Evolutionary conservation across 164 flowering plant genomes (phyloP).

Genomic region (Chloranthus sessilifolius): DNA sequence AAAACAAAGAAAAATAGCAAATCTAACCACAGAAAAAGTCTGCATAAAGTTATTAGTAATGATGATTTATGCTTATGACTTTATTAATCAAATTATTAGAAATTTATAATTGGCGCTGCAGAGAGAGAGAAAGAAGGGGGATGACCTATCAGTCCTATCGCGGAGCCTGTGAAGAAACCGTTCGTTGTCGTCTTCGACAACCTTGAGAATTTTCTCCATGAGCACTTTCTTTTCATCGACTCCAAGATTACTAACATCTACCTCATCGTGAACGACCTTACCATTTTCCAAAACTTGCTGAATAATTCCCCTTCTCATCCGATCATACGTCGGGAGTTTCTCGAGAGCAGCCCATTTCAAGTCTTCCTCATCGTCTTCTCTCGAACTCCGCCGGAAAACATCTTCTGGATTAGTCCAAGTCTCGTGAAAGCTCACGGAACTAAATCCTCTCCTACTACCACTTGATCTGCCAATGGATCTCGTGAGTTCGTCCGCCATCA

Average conservation of each 20-base stretch:
- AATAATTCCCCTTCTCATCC: slow-evolving; percentile 41
- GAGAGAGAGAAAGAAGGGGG: background rate
- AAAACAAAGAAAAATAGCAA: background rate
- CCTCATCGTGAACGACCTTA: slow-evolving; percentile 30
- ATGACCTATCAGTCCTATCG: slow-evolving; percentile 50
- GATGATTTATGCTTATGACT: no score
- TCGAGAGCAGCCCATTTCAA: slow-evolving; percentile 74
- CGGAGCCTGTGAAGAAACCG: slow-evolving; percentile 31
- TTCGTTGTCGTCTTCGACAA: slow-evolving; percentile 54
- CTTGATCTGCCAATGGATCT: slow-evolving; percentile 8
- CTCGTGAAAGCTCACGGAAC: slow-evolving; percentile 26
- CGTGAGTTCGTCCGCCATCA: slow-evolving; percentile 26
- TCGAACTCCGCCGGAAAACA: slow-evolving; percentile 27
- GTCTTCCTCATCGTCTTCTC: slow-evolving; percentile 54
- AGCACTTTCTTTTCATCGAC: slow-evolving; percentile 36
- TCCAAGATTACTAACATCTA: slow-evolving; percentile 44
- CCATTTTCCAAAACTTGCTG: slow-evolving; percentile 40
- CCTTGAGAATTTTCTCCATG: slow-evolving; percentile 39
- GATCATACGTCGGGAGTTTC: slow-evolving; percentile 60
- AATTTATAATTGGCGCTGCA: background rate
- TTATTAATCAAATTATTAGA: background rate
- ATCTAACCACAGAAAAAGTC: background rate
- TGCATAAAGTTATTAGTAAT: no score
- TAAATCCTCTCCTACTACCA: slow-evolving; percentile 31
- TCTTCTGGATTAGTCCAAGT: slow-evolving; percentile 29